Percentiles rank a stretch among this genome's conserved stretches.
phyloP scores from a whole-genome alignment of 202 grass and related monocot genomes.

The Carex sylvatica region DNA sequence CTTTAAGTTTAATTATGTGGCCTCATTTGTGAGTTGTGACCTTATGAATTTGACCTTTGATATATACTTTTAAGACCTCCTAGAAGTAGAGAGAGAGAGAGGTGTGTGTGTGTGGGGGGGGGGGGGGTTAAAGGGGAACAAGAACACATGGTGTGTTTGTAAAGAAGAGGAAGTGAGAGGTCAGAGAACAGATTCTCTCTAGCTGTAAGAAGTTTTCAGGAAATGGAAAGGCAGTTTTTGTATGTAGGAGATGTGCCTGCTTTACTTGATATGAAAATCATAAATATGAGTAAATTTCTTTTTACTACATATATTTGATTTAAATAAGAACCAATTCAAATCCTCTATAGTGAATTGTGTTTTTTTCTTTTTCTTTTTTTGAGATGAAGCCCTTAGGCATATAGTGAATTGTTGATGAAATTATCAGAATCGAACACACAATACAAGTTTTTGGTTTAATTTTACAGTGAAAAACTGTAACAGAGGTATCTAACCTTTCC shows the following conservation, averaged over 20 bases:
- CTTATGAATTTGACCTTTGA: constrained; percentile 19
- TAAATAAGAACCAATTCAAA: neutral
- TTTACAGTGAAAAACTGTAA: neutral
- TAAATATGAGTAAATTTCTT: neutral
- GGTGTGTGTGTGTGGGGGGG: neutral
- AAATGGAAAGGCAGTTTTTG: constrained; percentile 35
- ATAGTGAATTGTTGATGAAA: neutral
- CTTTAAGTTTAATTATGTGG: neutral
- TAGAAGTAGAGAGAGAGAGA: neutral
- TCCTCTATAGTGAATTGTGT: neutral
- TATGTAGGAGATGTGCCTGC: neutral
- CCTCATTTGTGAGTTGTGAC: constrained; percentile 6
- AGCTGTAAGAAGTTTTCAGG: constrained; percentile 13
- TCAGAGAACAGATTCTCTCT: constrained; percentile 24
- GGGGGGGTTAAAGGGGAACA: neutral
- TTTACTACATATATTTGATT: neutral
- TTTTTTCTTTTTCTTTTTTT: no score
- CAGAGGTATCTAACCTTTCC: constrained; percentile 17
- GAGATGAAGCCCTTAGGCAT: no score
- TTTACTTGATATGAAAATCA: neutral
- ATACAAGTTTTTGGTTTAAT: neutral
- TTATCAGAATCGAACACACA: neutral
- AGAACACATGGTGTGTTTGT: constrained; percentile 35
- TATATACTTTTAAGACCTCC: constrained; percentile 1
- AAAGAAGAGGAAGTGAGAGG: constrained; percentile 21